Evolutionary conservation across 2,329 filamentous ascomycete genomes (phyloP).

Genomic region (Aspergillus sp.): DNA sequence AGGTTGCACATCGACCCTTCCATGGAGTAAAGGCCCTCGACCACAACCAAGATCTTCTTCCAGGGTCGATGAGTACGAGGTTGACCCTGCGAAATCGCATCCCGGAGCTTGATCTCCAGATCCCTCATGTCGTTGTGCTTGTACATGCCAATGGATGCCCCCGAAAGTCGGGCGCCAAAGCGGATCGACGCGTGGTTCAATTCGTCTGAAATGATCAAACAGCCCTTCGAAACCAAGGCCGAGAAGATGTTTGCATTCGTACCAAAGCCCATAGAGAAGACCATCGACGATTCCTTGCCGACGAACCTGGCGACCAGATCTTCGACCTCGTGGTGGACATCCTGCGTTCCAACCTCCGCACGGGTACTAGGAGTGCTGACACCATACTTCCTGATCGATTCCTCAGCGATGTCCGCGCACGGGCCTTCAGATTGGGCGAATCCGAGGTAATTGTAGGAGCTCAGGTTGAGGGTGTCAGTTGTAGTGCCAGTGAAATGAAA

Average conservation of each 20-base stretch:
- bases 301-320: slow-evolving; percentile 81
- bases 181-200: slow-evolving; percentile 97
- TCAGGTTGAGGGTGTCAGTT: slow-evolving; percentile 95
- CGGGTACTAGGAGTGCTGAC: slow-evolving; percentile 74
- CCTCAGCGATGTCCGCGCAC: slow-evolving; percentile 87
- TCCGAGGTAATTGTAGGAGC: slow-evolving; percentile 98
- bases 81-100: slow-evolving; percentile 92
- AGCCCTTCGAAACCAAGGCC: slow-evolving; percentile 83
- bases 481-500: slow-evolving; percentile 83
- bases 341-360: slow-evolving; percentile 74
- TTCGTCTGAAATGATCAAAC: slow-evolving; percentile 90
- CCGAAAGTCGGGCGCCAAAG: slow-evolving; percentile 85
- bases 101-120: slow-evolving; percentile 75
- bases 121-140: slow-evolving; percentile 94
- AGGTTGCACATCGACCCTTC: slow-evolving; percentile 98
- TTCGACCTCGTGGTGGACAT: slow-evolving; percentile 83
- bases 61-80: slow-evolving; percentile 96
- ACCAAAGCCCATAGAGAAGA: slow-evolving; percentile 98
- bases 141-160: slow-evolving; percentile 91
- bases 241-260: slow-evolving; percentile 93
- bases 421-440: slow-evolving; percentile 97
- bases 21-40: slow-evolving; percentile 98
- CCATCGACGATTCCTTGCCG: slow-evolving; percentile 87
- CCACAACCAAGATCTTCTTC: slow-evolving; percentile 97
- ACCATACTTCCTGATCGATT: slow-evolving; percentile 73